Evolutionary conservation across 441 rosid genomes (phyloP).

Genomic region (Geranium incanum): DNA sequence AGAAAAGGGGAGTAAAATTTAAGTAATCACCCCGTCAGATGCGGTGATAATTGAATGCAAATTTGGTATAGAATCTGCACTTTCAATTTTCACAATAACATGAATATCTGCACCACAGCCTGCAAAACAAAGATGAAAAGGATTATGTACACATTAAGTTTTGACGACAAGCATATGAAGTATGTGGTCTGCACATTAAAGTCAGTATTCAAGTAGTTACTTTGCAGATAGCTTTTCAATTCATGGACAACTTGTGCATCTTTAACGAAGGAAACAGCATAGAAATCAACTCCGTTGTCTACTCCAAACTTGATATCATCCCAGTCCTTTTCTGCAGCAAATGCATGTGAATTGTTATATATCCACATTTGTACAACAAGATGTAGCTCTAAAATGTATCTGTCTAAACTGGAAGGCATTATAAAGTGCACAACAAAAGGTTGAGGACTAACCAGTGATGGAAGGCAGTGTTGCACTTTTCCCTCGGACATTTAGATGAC

Average conservation of each 20-base stretch:
- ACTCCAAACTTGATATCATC: slow-evolving; percentile 96
- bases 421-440: not conserved
- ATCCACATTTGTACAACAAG: slow-evolving; percentile 8
- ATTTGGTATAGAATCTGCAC: slow-evolving; percentile 96
- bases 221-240: slow-evolving; percentile 74
- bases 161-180: not conserved
- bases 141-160: slow-evolving; percentile 4
- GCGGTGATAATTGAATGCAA: slow-evolving; percentile 91
- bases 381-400: not conserved
- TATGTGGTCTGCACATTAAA: slow-evolving; percentile 2
- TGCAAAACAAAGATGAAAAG: slow-evolving; percentile 30
- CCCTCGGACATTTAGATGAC: slow-evolving; percentile 93
- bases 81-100: slow-evolving; percentile 87
- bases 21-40: slow-evolving; percentile 80
- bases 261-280: slow-evolving; percentile 94
- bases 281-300: slow-evolving; percentile 83
- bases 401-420: not conserved
- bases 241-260: slow-evolving; percentile 98
- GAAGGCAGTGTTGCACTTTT: slow-evolving; percentile 96
- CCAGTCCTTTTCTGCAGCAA: slow-evolving; percentile 83
- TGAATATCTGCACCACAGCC: slow-evolving; percentile 86
- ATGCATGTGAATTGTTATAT: slow-evolving; percentile 16
- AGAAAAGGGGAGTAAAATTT: slow-evolving; percentile 18
- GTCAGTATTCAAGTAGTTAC: slow-evolving; percentile 29
- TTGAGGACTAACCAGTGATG: slow-evolving; percentile 62